Conservation (phyloP, 169 alveolate species). For the Neospora caninum region DNA sequence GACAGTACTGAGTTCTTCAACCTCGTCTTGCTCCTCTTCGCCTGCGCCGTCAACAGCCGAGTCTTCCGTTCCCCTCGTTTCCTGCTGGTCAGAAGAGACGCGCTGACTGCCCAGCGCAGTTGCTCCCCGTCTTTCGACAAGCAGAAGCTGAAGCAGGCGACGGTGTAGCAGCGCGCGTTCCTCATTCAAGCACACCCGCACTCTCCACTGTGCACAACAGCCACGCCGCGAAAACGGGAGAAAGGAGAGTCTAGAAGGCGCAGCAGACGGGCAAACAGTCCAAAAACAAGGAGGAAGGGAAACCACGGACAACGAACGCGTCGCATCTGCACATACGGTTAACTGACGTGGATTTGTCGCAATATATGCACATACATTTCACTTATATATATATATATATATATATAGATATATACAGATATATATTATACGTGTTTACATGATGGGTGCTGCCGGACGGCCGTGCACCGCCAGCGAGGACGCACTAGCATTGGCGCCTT, state of each 20-base stretch:
- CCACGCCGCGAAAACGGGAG: background rate
- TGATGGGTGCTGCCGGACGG: no score
- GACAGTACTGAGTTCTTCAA: conserved; percentile 8
- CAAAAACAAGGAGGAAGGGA: background rate
- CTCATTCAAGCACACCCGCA: background rate
- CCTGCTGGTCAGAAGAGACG: background rate
- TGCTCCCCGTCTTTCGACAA: background rate
- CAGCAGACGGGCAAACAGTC: background rate
- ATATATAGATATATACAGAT: background rate
- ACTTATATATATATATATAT: background rate
- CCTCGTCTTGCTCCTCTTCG: background rate
- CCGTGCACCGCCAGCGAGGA: no score
- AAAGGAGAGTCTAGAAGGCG: background rate
- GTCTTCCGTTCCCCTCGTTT: background rate
- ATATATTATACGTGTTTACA: background rate
- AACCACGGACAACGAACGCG: background rate
- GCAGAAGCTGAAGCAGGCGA: background rate
- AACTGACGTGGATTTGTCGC: background rate
- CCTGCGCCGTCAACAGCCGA: background rate
- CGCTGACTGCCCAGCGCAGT: background rate
- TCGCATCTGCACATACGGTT: background rate
- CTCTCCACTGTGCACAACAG: conserved; percentile 20
- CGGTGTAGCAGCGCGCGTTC: conserved; percentile 23
- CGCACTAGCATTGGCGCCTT: no score
- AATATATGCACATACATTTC: background rate